Conservation (phyloP, 148 eudicot genomes). For the Linanthus parryae region DNA sequence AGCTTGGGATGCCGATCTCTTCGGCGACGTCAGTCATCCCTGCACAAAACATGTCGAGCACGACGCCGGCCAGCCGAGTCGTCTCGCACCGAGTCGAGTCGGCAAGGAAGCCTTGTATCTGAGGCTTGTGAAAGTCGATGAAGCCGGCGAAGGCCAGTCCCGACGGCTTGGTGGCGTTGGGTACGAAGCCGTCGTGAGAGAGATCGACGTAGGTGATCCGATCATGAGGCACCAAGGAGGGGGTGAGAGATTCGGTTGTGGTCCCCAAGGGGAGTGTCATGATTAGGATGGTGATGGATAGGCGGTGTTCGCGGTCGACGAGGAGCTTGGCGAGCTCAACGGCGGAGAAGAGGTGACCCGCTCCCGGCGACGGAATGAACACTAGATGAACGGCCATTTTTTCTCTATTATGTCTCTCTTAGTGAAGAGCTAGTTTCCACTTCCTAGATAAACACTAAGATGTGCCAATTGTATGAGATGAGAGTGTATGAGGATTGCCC, state of each 20-base stretch:
- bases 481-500: too few relatives aligned
- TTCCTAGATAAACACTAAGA: too few relatives aligned
- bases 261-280: conserved; percentile 18
- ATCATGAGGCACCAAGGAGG: conserved; percentile 4
- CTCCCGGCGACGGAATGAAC: conserved; percentile 40
- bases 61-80: conserved; percentile 16
- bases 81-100: conserved; percentile 2
- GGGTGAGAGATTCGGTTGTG: neutral
- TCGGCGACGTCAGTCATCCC: conserved; percentile 22
- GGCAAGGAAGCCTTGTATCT: conserved; percentile 10
- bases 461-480: too few relatives aligned
- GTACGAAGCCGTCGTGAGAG: conserved; percentile 4
- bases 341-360: conserved; percentile 39
- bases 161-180: neutral
- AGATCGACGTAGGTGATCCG: conserved; percentile 13
- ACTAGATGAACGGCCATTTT: too few relatives aligned
- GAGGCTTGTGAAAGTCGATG: conserved; percentile 8
- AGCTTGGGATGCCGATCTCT: conserved; percentile 18
- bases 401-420: too few relatives aligned
- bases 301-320: conserved; percentile 15
- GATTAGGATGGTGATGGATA: conserved; percentile 27
- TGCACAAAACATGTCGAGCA: conserved; percentile 24
- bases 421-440: too few relatives aligned
- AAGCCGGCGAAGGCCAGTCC: neutral
- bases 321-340: conserved; percentile 36